Evolutionary conservation across 306 rosid genomes (phyloP), one percentile per base, ranked within the genome.

Genomic region (Quercus rubra): DNA sequence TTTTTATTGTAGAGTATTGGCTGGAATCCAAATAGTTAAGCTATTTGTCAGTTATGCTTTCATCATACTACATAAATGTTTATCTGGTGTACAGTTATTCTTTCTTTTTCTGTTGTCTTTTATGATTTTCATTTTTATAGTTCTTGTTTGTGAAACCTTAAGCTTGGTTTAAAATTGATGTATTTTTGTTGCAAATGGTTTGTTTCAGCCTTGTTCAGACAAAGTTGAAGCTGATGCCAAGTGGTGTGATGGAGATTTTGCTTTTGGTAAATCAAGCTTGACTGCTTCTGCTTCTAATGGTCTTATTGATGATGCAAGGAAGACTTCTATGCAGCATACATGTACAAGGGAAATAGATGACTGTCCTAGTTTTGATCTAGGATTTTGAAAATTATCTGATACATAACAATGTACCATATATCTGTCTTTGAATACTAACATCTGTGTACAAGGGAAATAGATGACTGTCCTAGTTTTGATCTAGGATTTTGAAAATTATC

Each of bases 341-440:
- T 23, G 74, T 75, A 51, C 87, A 74, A 75, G 49, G 43, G 81
- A 88, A 72, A 27, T 61, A 30, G 23, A 78, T n/a, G 81, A 76
- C 10, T 74, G 74, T 76, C 98, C 95, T 19, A 92, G 87, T 81
- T 94, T 95, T 77, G 92, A 90, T 82, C 95, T 95, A 23, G 97
- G 93, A 81, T 87, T 95, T 84, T 90, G 85, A 82, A 43, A 70
- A 27, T 33, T 74, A 62, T 73, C 83, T 76, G 79, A 76, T 76
- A 35, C 21, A 67, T 67, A 67, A 13, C 17, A 49, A 49, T 49
- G 17, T 12, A 11, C 54, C 54, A 49, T 49, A 3, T 10, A 12
- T 49, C 15, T 49, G 54, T 13, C 54, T 12, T 49, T 13, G 17
- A 12, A 49, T 49, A 49, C 54, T 49, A n/a, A n/a, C n/a, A n/a